Evolutionary conservation across 139 green algal species (phyloP), one percentile per base, ranked within the genome.

Genomic region (Auxenochlorella pyrenoidosa): DNA sequence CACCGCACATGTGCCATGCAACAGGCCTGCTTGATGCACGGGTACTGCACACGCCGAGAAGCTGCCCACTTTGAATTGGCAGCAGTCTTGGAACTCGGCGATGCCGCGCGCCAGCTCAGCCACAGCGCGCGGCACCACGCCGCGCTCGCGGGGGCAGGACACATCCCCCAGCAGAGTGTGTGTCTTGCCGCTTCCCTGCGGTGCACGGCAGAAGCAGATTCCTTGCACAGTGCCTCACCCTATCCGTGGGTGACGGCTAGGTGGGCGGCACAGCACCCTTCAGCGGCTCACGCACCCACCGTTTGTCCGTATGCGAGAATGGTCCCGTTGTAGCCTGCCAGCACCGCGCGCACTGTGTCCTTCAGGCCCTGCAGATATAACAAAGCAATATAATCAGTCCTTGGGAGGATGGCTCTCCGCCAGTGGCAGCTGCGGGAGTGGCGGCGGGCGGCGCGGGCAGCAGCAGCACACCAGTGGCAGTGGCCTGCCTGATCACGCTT

Each of bases 301-400:
- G 95, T 96, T 71, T 97, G 95, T 15, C 94, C 93, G 82, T 95
- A 97, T 1, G 89, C 87, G 26, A 95, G 70, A 32, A 95, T 89
- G 34, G 91, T 94, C 15, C 89, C 94, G 60, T 97, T 96, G 90
- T 92, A 94, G 13, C 93, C 94, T 26, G 72, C 59, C 60, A 93
- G 88, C 24, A 92, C 88, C 16, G 89, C 81, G 2, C 88, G 43
- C 71, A 95, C 86, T n/a, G 94, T 90, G n/a, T 85, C 82, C 24
- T 58, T 75, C 22, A 93, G 80, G 79, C 93, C 88, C 38, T 92
- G 36, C 54, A 94, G 91, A 41, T 94, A 87, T 12, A 21, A 15
- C 5, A 2, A 36, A 40, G 5, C 5, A n/a, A 38, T 12, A n/a
- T 54, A 54, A 26, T 12, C 26, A 38, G 75, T 40, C 30, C 12